A percentile compares a stretch with the other conserved stretches of the same genome.
phyloP scores from a whole-genome alignment of 345 rosid genomes.

The Aethionema arabicum region DNA sequence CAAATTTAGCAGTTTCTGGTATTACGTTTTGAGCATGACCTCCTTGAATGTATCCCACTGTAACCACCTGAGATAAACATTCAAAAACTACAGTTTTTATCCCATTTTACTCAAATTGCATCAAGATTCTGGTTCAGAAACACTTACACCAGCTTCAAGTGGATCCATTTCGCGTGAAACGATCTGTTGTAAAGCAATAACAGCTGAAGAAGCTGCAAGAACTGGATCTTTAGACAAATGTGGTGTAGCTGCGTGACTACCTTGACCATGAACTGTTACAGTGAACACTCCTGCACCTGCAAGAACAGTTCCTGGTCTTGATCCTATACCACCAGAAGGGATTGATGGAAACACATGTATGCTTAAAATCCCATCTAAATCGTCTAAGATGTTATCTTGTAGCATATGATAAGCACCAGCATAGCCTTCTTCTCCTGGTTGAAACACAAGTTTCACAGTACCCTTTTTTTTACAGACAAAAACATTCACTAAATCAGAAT shows the following conservation, averaged over 20 bases:
- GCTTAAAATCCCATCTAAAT: constrained; percentile 54
- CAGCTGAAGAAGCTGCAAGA: constrained; percentile 60
- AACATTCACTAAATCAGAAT: not conserved
- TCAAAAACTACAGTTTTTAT: not conserved
- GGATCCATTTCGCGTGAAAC: constrained; percentile 71
- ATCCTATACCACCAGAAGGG: constrained; percentile 49
- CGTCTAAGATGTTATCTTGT: constrained; percentile 54
- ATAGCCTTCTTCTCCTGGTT: constrained; percentile 78
- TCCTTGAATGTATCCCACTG: constrained; percentile 63
- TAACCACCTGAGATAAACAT: constrained; percentile 48
- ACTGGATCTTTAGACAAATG: constrained; percentile 59
- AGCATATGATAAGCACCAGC: constrained; percentile 70
- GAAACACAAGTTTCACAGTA: constrained; percentile 73
- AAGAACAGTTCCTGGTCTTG: constrained; percentile 59
- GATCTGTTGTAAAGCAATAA: constrained; percentile 67
- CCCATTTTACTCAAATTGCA: not conserved
- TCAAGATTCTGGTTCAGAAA: not conserved
- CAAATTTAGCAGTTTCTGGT: constrained; percentile 52
- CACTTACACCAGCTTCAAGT: constrained; percentile 58
- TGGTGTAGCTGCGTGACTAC: constrained; percentile 62
- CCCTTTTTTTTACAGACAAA: constrained; percentile 41
- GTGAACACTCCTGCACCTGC: constrained; percentile 61
- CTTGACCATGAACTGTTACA: constrained; percentile 57
- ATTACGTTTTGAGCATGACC: constrained; percentile 60
- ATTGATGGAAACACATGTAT: constrained; percentile 56